Conservation (phyloP, 148 eudicot species). For the Vaccinium macrocarpon region DNA sequence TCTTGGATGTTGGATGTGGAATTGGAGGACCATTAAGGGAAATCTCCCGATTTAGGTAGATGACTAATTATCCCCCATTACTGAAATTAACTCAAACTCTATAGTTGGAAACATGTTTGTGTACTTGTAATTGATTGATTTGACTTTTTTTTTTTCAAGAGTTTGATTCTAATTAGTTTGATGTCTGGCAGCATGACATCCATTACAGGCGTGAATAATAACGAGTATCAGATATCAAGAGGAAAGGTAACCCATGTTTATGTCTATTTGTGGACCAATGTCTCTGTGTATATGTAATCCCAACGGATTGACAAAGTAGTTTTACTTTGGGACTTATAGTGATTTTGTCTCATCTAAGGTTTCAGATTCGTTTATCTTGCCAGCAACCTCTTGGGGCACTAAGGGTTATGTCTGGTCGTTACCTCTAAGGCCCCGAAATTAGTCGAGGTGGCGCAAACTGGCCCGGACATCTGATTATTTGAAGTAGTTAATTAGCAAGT, state of each 20-base stretch:
- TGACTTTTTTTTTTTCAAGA: background rate
- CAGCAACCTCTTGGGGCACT: too few relatives aligned
- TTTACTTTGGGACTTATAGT: too few relatives aligned
- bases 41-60: background rate
- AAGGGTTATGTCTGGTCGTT: too few relatives aligned
- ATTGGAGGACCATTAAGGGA: conserved; percentile 7
- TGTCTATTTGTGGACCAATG: background rate
- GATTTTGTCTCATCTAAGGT: too few relatives aligned
- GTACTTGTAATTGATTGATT: background rate
- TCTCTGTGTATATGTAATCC: too few relatives aligned
- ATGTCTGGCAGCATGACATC: conserved; percentile 67
- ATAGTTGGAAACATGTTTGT: too few relatives aligned
- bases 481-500: too few relatives aligned
- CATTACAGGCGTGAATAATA: conserved; percentile 89
- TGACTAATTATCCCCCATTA: background rate
- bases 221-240: conserved; percentile 91
- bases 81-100: background rate
- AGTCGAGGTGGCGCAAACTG: too few relatives aligned
- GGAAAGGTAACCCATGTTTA: conserved; percentile 59
- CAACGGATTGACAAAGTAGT: too few relatives aligned
- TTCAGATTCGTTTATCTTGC: too few relatives aligned
- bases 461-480: too few relatives aligned
- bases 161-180: conserved; percentile 15
- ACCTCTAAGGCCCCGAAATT: too few relatives aligned
- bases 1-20: conserved; percentile 13